These are phyloP conservation scores for Aphanomyces invadans DNA, from an alignment of 352 stramenopile species.

Conservation along the genomic window DNA sequence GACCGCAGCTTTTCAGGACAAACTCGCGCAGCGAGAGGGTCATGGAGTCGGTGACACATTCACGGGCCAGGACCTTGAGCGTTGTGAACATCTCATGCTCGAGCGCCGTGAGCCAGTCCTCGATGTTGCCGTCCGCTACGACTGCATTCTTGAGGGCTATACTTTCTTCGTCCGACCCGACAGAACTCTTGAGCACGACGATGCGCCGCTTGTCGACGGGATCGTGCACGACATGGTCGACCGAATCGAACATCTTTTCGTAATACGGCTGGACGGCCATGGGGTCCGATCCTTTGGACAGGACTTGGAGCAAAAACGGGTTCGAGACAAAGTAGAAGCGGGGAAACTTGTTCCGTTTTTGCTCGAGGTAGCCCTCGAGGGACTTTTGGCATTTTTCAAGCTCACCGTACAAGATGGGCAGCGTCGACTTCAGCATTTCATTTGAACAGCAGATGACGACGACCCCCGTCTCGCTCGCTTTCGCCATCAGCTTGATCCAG, in stretches of 20 bases:
- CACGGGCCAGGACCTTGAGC: conserved; percentile 54
- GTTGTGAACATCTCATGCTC: conserved; percentile 64
- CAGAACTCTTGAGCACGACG: conserved; percentile 62
- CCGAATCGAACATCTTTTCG: conserved; percentile 81
- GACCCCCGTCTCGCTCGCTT: conserved; percentile 66
- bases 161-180: conserved; percentile 63
- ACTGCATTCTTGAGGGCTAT: conserved; percentile 53
- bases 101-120: conserved; percentile 68
- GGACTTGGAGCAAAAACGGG: conserved; percentile 80
- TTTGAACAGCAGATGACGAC: conserved; percentile 78
- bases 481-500: conserved; percentile 85
- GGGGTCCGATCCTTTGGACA: conserved; percentile 79
- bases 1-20: conserved; percentile 58
- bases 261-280: conserved; percentile 77
- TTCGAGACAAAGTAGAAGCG: conserved; percentile 92
- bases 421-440: conserved; percentile 69
- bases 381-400: conserved; percentile 90
- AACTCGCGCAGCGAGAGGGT: conserved; percentile 49
- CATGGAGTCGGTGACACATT: conserved; percentile 47
- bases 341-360: conserved; percentile 87
- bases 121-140: conserved; percentile 65
- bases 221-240: conserved; percentile 73
- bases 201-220: conserved; percentile 52
- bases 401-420: conserved; percentile 83
- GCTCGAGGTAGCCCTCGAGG: conserved; percentile 86